phyloP scores from a whole-genome alignment of 805 yeast species.

The Nakazawaea ernobii region DNA sequence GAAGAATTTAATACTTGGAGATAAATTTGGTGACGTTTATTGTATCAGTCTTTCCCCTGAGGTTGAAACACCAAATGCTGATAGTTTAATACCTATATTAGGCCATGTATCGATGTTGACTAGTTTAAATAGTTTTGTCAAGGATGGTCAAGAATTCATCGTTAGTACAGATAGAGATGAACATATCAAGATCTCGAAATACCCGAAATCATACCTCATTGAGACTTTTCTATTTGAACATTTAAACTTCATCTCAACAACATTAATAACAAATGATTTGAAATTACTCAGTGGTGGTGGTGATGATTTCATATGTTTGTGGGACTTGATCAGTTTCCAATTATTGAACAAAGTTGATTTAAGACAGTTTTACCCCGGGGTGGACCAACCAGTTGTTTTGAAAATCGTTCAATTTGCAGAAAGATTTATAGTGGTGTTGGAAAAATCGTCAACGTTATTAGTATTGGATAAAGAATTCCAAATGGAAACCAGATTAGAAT shows the following conservation, averaged over 20 bases:
- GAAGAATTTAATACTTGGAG: constrained; percentile 62
- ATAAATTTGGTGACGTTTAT: constrained; percentile 95
- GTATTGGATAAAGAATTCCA: constrained; percentile 6
- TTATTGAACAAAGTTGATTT: constrained; percentile 46
- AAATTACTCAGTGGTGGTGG: constrained; percentile 83
- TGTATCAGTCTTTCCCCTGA: constrained; percentile 33
- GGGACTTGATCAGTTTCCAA: constrained; percentile 63
- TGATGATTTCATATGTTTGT: constrained; percentile 62
- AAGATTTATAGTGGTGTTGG: constrained; percentile 25
- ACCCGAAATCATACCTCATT: constrained; percentile 72
- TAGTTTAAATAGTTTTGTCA: constrained; percentile 47
- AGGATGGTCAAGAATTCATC: constrained; percentile 44
- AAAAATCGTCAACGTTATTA: constrained; percentile 28
- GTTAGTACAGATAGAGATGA: constrained; percentile 93
- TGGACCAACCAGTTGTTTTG: constrained; percentile 2
- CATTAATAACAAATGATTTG: constrained; percentile 52
- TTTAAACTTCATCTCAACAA: constrained; percentile 67
- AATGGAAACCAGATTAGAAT: not conserved
- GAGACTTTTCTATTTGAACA: constrained; percentile 87
- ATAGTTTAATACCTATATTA: constrained; percentile 53
- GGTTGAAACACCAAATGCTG: constrained; percentile 16
- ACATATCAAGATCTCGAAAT: constrained; percentile 80
- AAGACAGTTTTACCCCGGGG: constrained; percentile 22
- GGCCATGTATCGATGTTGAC: constrained; percentile 98
- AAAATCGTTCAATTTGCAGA: constrained; percentile 26